These are phyloP conservation scores for Gastrolobium villosum DNA, from an alignment of 306 rosid species.

Conservation along the genomic window DNA sequence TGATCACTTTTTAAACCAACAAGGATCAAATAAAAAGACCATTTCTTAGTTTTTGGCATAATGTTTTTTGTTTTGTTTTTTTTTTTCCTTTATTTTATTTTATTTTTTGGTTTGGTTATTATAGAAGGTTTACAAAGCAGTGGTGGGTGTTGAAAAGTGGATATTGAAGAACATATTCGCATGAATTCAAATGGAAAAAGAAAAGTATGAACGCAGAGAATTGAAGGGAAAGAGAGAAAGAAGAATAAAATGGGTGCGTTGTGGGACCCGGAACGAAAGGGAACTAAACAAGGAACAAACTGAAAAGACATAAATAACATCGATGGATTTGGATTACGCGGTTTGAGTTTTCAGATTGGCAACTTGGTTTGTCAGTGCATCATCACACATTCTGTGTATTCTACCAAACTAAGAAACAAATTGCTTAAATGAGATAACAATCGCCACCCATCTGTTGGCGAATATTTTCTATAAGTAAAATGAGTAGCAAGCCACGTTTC, in stretches of 20 bases:
- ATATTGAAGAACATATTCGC: conserved; percentile 45
- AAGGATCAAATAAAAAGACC: conserved; percentile 11
- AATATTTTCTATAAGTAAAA: background rate
- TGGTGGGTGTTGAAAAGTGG: conserved; percentile 46
- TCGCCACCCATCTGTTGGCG: background rate
- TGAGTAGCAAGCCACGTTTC: background rate
- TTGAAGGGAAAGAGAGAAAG: background rate
- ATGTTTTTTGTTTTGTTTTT: background rate
- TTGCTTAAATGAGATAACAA: background rate
- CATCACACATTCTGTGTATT: background rate
- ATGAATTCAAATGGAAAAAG: conserved; percentile 23
- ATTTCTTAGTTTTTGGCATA: background rate
- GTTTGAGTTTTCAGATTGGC: conserved; percentile 32
- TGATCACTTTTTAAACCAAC: background rate
- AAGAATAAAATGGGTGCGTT: conserved; percentile 34
- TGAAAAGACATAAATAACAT: background rate
- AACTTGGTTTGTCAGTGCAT: background rate
- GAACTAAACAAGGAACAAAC: background rate
- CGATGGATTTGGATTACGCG: conserved; percentile 18
- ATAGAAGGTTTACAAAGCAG: conserved; percentile 6
- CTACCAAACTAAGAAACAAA: background rate
- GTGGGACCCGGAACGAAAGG: conserved; percentile 36
- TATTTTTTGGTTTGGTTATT: background rate
- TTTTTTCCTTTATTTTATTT: background rate
- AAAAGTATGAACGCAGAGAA: background rate